phyloP scores from a whole-genome alignment of 2,329 filamentous ascomycete species.

The Pleomassaria siparia region DNA sequence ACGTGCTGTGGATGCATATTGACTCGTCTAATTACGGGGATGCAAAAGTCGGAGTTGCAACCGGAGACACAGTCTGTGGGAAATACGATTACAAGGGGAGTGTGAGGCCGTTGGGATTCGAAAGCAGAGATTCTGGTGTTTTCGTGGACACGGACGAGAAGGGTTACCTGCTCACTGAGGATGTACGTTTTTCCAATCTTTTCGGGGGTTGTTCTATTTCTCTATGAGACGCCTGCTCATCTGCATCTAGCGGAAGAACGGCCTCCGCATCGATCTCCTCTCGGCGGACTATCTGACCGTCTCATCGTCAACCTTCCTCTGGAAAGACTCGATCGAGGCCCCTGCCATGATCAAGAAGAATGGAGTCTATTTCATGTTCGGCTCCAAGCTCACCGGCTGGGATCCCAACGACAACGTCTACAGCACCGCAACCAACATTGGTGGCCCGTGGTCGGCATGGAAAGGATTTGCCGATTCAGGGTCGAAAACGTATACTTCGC shows the following conservation, averaged over 20 bases:
- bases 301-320: slow-evolving; percentile 52
- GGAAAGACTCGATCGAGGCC: slow-evolving; percentile 59
- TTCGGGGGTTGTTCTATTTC: neutral
- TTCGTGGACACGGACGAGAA: slow-evolving; percentile 64
- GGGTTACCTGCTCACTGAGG: slow-evolving; percentile 64
- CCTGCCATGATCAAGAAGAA: slow-evolving; percentile 64
- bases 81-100: slow-evolving; percentile 56
- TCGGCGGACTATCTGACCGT: slow-evolving; percentile 60
- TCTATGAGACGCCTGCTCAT: neutral
- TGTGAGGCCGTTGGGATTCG: slow-evolving; percentile 51
- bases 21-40: slow-evolving; percentile 63
- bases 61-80: slow-evolving; percentile 61
- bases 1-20: slow-evolving; percentile 71
- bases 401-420: slow-evolving; percentile 67
- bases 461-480: slow-evolving; percentile 59
- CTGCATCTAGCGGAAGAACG: slow-evolving; percentile 53
- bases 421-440: slow-evolving; percentile 58
- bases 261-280: slow-evolving; percentile 60
- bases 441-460: slow-evolving; percentile 64
- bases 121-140: slow-evolving; percentile 61
- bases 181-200: slow-evolving; percentile 47
- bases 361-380: slow-evolving; percentile 66
- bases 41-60: slow-evolving; percentile 66
- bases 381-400: slow-evolving; percentile 53
- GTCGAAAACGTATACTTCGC: slow-evolving; percentile 60